A percentile compares a stretch with the other conserved stretches of the same genome.
Evolutionary conservation across 805 yeast species (phyloP).

Genomic region (Candida takata): DNA sequence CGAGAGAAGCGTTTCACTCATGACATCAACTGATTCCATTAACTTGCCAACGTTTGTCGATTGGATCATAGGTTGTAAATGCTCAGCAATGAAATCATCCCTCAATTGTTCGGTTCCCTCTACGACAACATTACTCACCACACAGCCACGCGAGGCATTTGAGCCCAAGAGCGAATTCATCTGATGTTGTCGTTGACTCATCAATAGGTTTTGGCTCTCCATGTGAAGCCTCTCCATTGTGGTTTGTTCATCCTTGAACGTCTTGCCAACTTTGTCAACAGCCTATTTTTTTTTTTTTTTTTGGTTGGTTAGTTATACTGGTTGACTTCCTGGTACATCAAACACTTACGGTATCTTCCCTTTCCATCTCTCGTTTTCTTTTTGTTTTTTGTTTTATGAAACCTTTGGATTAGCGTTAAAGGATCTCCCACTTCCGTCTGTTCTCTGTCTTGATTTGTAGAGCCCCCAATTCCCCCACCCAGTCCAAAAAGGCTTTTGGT

Average conservation of each 20-base stretch:
- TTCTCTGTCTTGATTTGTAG: too few relatives aligned
- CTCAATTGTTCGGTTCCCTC: constrained; percentile 43
- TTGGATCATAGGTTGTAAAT: constrained; percentile 39
- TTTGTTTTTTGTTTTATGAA: too few relatives aligned
- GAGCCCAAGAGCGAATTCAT: constrained; percentile 24
- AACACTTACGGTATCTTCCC: too few relatives aligned
- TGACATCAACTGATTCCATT: constrained; percentile 34
- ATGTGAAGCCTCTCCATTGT: constrained; percentile 18
- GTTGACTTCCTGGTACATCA: too few relatives aligned
- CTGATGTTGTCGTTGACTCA: constrained; percentile 22
- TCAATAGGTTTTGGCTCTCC: constrained; percentile 23
- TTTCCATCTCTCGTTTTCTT: too few relatives aligned
- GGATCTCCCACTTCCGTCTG: too few relatives aligned
- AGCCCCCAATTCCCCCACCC: too few relatives aligned
- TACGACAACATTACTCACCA: constrained; percentile 38
- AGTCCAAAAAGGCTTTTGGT: too few relatives aligned
- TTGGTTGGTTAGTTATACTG: too few relatives aligned
- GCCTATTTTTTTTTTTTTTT: constrained; percentile 11
- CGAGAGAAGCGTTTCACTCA: constrained; percentile 36
- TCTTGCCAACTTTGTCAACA: constrained; percentile 15
- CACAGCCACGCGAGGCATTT: constrained; percentile 35
- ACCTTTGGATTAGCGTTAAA: too few relatives aligned
- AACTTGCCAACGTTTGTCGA: constrained; percentile 36
- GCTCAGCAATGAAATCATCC: constrained; percentile 37
- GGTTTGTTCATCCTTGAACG: constrained; percentile 15